Base-by-base conservation (phyloP, 2,329 filamentous ascomycete species). In the Diplocarpon rosae region DNA sequence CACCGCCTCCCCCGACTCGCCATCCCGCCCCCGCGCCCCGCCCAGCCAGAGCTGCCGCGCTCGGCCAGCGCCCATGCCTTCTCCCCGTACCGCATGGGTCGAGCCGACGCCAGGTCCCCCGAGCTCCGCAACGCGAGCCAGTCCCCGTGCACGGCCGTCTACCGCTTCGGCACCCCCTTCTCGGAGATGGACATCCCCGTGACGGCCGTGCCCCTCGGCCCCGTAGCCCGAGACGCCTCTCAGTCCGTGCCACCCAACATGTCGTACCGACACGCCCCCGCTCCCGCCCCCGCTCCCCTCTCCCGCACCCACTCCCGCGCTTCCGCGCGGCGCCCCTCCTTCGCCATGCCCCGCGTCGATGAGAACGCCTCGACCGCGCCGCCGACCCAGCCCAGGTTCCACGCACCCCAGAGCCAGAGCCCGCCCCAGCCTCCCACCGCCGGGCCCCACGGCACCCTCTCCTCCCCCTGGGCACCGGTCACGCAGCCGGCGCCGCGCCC, bases 191-290 rank as follows among this genome's bases (percentile, higher is more conserved):
- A 95, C 61, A 79, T 89, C 11, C 89, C 90, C 0, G 67, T 93
- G 47, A 92, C 85, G 1, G 75, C 81, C 2, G 70, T 89, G 35
- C 76, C 78, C 1, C 57, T 78, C 13, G 85, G 82, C 0, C 85
- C 85, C 6, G 71, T 94, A 28, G 73, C 82, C 36, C 83, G 90
- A 40, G 83, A 92, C 58, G 70, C 73, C 37, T 94, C 87, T 20
- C 87, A 95, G 63, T 95, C 89, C 5, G 90, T 95, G 0, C 90
- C 90, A 35, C 90, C 90, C 6, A 81, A 94, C 66, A 95, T 95
- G 88, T 81, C 78, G 61, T 95, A 83, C 69, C 76, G 79, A 28
- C 62, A 68, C n/a, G n/a, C n/a, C n/a, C n/a, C n/a, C n/a, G n/a
- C n/a, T n/a, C n/a, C n/a, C 34, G 58, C 62, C 48, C 45, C 45